Conservation (phyloP, 805 yeast species). For the Wickerhamiella dianesei region DNA sequence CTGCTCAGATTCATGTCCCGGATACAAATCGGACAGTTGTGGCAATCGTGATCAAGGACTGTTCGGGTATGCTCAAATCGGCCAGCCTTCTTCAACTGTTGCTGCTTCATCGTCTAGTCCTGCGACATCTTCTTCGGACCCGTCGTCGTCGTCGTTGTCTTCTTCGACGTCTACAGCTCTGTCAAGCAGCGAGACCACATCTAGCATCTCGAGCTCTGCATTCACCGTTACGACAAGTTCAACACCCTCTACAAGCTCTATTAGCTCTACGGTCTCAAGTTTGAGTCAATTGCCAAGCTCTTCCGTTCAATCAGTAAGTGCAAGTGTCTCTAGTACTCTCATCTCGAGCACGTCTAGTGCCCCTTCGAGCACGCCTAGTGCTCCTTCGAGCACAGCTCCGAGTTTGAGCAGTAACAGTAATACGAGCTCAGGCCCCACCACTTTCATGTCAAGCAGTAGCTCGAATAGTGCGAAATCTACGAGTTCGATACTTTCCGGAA, state of each 20-base stretch:
- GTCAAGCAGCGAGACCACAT: conserved; percentile 2
- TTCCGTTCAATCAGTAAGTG: background rate
- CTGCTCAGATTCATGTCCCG: conserved; percentile 33
- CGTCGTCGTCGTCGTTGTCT: conserved; percentile 11
- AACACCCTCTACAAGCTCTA: conserved; percentile 1
- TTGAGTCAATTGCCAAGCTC: conserved; percentile 1
- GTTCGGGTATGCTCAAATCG: conserved; percentile 41
- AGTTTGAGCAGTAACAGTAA: too few relatives aligned
- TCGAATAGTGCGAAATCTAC: conserved; percentile 1
- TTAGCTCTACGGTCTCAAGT: background rate
- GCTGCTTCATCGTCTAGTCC: conserved; percentile 10
- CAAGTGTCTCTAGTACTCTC: too few relatives aligned
- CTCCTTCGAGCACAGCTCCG: background rate
- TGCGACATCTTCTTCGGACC: conserved; percentile 9
- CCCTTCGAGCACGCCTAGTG: conserved; percentile 4
- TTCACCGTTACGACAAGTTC: background rate
- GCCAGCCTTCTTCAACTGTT: conserved; percentile 24
- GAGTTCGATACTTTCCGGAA: background rate
- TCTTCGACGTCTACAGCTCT: conserved; percentile 13
- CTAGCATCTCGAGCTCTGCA: too few relatives aligned
- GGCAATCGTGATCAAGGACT: conserved; percentile 32
- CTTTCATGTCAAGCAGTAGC: conserved; percentile 2
- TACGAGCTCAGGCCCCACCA: background rate
- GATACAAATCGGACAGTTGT: conserved; percentile 32
- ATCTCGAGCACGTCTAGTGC: background rate